A percentile compares a stretch with the other conserved stretches of the same genome.
These are phyloP conservation scores for Begonia masoniana DNA, from an alignment of 306 rosid species.

Conservation along the genomic window DNA sequence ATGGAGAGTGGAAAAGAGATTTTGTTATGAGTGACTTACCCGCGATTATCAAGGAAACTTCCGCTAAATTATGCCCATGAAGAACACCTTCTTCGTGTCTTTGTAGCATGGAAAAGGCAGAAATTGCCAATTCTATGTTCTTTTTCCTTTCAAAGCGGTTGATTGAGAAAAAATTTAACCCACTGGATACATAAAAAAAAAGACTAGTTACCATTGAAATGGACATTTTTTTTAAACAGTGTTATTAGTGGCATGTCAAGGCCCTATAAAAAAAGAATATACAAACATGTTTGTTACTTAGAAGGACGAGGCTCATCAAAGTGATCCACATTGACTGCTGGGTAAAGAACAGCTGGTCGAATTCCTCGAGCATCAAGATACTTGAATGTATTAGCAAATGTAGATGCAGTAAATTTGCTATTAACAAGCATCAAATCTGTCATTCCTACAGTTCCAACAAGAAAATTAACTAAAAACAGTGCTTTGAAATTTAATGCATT, in stretches of 20 bases:
- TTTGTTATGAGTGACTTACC: conserved; percentile 27
- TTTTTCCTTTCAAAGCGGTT: conserved; percentile 87
- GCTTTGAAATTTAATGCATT: too few relatives aligned
- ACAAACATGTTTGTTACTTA: conserved; percentile 54
- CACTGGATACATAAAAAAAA: conserved; percentile 12
- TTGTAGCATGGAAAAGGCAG: conserved; percentile 58
- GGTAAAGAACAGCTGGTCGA: conserved; percentile 84
- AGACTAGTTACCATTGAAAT: conserved; percentile 2
- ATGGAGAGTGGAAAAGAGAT: conserved; percentile 1
- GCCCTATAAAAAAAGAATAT: conserved; percentile 10
- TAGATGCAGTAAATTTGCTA: conserved; percentile 80
- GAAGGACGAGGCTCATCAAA: conserved; percentile 54
- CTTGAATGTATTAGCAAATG: conserved; percentile 73
- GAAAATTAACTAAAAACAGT: conserved; percentile 1
- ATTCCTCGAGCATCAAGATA: conserved; percentile 49
- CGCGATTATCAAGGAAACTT: conserved; percentile 55
- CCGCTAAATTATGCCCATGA: conserved; percentile 29
- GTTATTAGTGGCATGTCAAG: too few relatives aligned
- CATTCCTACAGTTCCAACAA: conserved; percentile 45
- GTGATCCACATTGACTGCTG: conserved; percentile 83
- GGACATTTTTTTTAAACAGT: not conserved
- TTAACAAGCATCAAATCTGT: conserved; percentile 81
- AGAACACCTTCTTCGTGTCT: conserved; percentile 20
- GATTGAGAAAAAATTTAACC: conserved; percentile 77
- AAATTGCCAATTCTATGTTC: conserved; percentile 70